phyloP scores from a whole-genome alignment of 345 rosid species.

The Lepidium aucheri region DNA sequence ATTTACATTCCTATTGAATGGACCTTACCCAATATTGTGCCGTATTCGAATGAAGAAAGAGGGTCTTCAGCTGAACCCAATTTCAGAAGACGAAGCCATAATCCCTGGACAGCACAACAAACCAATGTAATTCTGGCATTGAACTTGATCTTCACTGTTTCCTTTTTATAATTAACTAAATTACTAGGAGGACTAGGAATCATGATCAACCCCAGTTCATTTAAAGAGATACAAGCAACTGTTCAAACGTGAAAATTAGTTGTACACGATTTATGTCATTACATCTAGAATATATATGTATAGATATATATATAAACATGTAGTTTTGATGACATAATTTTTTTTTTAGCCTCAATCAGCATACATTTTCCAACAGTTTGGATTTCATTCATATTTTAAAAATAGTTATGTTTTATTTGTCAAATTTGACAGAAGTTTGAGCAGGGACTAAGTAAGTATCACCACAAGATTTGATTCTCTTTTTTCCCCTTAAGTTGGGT shows the following conservation, averaged over 20 bases:
- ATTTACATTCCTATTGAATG: conserved; percentile 9
- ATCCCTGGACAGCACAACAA: conserved; percentile 50
- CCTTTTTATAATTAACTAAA: neutral
- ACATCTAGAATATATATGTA: neutral
- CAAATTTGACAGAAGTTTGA: conserved; percentile 3
- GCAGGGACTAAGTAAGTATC: neutral
- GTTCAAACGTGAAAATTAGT: neutral
- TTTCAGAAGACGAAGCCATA: conserved; percentile 92
- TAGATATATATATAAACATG: neutral
- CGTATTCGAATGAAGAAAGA: conserved; percentile 97
- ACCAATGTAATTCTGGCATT: conserved; percentile 4
- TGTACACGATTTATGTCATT: neutral
- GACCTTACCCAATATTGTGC: conserved; percentile 85
- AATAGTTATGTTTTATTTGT: neutral
- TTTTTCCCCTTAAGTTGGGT: neutral
- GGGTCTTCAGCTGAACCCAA: conserved; percentile 91
- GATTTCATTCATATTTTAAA: neutral
- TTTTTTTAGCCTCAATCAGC: neutral
- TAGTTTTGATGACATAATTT: neutral
- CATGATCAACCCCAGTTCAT: neutral
- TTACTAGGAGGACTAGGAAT: neutral
- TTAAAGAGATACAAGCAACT: neutral
- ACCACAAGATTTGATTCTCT: neutral
- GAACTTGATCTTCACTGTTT: neutral
- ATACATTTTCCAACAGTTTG: neutral